phyloP scores from a whole-genome alignment of 371 early-diverging fungal genomes.

The Mucor lusitanicus region DNA sequence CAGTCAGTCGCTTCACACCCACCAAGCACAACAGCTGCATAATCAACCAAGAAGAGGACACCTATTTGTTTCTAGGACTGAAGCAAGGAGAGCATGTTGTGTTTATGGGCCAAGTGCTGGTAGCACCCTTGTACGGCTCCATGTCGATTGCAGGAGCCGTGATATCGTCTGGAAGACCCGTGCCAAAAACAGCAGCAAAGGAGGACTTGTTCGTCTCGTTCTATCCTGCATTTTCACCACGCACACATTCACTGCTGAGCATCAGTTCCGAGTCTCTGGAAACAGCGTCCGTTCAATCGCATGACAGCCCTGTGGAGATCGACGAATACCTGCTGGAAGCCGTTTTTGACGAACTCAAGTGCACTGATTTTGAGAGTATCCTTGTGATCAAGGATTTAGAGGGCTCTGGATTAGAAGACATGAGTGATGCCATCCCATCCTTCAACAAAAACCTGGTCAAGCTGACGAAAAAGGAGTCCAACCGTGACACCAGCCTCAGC shows the following conservation, averaged over 20 bases:
- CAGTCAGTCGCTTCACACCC: conserved; percentile 18
- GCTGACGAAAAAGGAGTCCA: not conserved
- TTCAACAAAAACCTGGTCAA: conserved; percentile 19
- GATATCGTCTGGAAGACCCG: conserved; percentile 14
- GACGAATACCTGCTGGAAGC: conserved; percentile 18
- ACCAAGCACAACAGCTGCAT: conserved; percentile 18
- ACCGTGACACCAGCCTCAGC: not conserved
- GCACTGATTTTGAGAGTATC: conserved; percentile 10
- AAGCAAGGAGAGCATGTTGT: conserved; percentile 37
- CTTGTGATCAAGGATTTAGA: conserved; percentile 22
- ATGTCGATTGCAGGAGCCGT: conserved; percentile 41
- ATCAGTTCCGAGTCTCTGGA: conserved; percentile 38
- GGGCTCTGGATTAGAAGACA: conserved; percentile 7
- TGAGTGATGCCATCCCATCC: conserved; percentile 10
- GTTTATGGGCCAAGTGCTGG: conserved; percentile 52
- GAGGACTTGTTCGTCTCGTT: conserved; percentile 26
- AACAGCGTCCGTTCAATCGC: not conserved
- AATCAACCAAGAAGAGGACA: conserved; percentile 21
- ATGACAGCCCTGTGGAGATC: not conserved
- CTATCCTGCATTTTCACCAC: conserved; percentile 60
- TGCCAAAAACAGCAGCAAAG: not conserved
- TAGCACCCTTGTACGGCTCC: conserved; percentile 48
- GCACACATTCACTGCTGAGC: conserved; percentile 58
- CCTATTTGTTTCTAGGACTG: conserved; percentile 25
- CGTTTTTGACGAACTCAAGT: conserved; percentile 13